Conservation (phyloP, 225 moss, liverwort and hornwort genomes). For the Thuidium tamariscinum region DNA sequence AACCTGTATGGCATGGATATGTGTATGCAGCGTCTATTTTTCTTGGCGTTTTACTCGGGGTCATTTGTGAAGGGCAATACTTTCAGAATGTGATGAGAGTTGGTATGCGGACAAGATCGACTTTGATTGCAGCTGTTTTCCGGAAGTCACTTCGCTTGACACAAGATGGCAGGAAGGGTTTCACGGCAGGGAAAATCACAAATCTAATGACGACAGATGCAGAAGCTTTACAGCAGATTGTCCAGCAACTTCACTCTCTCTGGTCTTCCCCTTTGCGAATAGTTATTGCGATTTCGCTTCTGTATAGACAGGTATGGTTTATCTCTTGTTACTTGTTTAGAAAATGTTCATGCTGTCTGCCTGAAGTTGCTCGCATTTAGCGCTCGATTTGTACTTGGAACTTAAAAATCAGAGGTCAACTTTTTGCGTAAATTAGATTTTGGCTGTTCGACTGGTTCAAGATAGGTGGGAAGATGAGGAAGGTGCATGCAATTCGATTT, state of each 20-base stretch:
- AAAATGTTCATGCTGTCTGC: background rate
- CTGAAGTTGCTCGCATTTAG: background rate
- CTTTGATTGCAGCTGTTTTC: slow-evolving; percentile 56
- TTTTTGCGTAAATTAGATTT: background rate
- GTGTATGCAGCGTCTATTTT: slow-evolving; percentile 67
- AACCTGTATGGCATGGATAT: slow-evolving; percentile 72
- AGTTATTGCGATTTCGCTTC: slow-evolving; percentile 26
- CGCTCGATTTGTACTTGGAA: background rate
- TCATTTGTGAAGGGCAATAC: slow-evolving; percentile 49
- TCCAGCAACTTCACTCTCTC: slow-evolving; percentile 46
- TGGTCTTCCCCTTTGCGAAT: slow-evolving; percentile 74
- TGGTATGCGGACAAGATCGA: slow-evolving; percentile 53
- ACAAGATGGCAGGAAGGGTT: slow-evolving; percentile 49
- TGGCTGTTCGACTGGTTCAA: background rate
- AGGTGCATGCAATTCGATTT: background rate
- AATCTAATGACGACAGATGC: slow-evolving; percentile 83
- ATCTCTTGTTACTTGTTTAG: background rate
- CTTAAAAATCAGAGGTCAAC: background rate
- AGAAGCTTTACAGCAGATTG: slow-evolving; percentile 42
- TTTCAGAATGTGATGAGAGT: slow-evolving; percentile 52
- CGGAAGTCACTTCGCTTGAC: slow-evolving; percentile 54
- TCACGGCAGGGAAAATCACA: slow-evolving; percentile 58
- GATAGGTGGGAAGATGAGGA: background rate
- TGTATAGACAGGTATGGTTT: slow-evolving; percentile 34
- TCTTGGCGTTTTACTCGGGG: slow-evolving; percentile 53